Evolutionary conservation across 2,329 filamentous ascomycete species (phyloP).

Genomic region (Blastomyces parvus): DNA sequence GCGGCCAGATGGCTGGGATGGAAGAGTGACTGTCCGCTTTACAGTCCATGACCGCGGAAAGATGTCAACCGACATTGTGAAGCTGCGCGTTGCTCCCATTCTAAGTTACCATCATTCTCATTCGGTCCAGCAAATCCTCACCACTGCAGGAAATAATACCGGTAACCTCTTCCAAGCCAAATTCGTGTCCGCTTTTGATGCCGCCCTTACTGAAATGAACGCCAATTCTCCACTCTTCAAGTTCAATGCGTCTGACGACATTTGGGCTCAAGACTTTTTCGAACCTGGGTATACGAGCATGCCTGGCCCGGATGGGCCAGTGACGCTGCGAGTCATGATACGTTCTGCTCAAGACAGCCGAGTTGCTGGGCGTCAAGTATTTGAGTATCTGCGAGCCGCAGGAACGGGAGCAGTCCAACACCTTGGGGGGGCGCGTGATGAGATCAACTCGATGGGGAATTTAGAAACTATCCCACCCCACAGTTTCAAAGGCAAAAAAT

Average conservation of each 20-base stretch:
- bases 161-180: slow-evolving; percentile 5
- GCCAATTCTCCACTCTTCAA: slow-evolving; percentile 17
- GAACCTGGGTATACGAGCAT: slow-evolving; percentile 34
- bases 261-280: slow-evolving; percentile 35
- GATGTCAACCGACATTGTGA: slow-evolving; percentile 22
- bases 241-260: slow-evolving; percentile 23
- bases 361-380: slow-evolving; percentile 25
- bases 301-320: slow-evolving; percentile 28
- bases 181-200: slow-evolving; percentile 20
- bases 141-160: slow-evolving; percentile 10
- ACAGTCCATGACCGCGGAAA: slow-evolving; percentile 20
- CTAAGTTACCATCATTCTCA: slow-evolving; percentile 34
- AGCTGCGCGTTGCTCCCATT: slow-evolving; percentile 31
- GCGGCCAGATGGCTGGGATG: slow-evolving; percentile 16
- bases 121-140: slow-evolving; percentile 22
- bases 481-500: slow-evolving; percentile 13
- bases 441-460: slow-evolving; percentile 26
- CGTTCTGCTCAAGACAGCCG: slow-evolving; percentile 21
- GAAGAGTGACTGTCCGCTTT: slow-evolving; percentile 19
- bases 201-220: slow-evolving; percentile 12
- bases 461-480: slow-evolving; percentile 34
- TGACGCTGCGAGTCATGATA: slow-evolving; percentile 29
- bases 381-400: slow-evolving; percentile 24
- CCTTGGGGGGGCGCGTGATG: slow-evolving; percentile 14
- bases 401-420: slow-evolving; percentile 28